phyloP scores from a whole-genome alignment of 177 flowering plant genomes.

The Vitis hybrid region DNA sequence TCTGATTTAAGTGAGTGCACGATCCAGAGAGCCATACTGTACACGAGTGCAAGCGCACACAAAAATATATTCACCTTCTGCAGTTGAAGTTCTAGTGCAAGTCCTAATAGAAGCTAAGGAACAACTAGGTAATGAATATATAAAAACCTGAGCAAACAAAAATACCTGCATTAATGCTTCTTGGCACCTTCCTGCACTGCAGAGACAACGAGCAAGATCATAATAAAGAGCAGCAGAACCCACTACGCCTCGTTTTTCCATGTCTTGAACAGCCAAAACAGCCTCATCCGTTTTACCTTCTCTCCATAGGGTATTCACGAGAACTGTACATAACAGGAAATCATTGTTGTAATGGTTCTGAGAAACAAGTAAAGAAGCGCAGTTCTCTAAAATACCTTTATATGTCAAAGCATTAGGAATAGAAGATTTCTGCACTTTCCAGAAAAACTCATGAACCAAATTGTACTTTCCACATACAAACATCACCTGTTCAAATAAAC shows the following conservation, averaged over 20 bases:
- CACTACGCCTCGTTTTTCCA: constrained; percentile 89
- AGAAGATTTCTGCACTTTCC: constrained; percentile 57
- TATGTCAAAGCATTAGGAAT: constrained; percentile 81
- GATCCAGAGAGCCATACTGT: no score
- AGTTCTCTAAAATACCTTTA: constrained; percentile 49
- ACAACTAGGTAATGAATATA: neutral
- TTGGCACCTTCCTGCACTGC: constrained; percentile 82
- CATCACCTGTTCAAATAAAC: constrained; percentile 62
- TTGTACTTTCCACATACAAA: constrained; percentile 78
- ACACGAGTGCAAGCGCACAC: no score
- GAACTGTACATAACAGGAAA: constrained; percentile 51
- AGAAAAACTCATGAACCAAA: constrained; percentile 87
- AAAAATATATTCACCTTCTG: no score
- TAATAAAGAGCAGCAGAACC: constrained; percentile 92
- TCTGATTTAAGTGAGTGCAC: no score
- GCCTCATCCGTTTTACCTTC: constrained; percentile 90
- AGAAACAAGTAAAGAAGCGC: neutral
- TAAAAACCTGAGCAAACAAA: neutral
- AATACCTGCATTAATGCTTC: constrained; percentile 76
- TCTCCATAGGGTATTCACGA: constrained; percentile 81
- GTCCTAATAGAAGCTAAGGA: neutral
- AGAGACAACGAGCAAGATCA: constrained; percentile 95
- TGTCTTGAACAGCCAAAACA: constrained; percentile 57
- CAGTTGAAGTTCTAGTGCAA: neutral
- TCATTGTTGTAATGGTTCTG: neutral